phyloP scores from a whole-genome alignment of 1,284 basidiomycete species.

The Papiliotrema laurentii region DNA sequence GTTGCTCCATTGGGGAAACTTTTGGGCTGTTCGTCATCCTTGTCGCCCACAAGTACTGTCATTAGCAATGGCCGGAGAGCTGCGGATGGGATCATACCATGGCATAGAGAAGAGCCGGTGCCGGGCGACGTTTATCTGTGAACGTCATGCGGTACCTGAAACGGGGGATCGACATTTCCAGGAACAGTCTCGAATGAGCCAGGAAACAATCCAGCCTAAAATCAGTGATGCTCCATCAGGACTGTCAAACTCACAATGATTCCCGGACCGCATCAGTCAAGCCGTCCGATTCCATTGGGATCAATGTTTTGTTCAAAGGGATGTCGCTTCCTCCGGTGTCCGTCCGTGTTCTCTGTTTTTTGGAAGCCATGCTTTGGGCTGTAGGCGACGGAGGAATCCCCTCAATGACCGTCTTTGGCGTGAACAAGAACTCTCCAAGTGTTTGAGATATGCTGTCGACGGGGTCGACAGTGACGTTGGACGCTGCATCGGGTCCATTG shows the following conservation, averaged over 20 bases:
- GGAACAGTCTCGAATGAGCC: conserved; percentile 35
- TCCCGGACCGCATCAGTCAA: conserved; percentile 29
- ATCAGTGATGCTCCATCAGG: background rate
- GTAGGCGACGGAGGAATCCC: background rate
- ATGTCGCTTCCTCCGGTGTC: background rate
- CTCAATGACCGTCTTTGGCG: conserved; percentile 11
- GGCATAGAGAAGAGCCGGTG: conserved; percentile 37
- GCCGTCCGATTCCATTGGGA: conserved; percentile 27
- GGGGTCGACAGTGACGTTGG: conserved; percentile 10
- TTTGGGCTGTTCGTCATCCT: conserved; percentile 35
- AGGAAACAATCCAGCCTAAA: conserved; percentile 36
- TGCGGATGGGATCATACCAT: conserved; percentile 31
- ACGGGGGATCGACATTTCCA: conserved; percentile 42
- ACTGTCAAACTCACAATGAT: conserved; percentile 23
- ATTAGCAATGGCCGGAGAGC: background rate
- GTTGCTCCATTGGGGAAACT: conserved; percentile 27
- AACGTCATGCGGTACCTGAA: conserved; percentile 41
- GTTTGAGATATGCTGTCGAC: conserved; percentile 35
- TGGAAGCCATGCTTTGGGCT: conserved; percentile 7
- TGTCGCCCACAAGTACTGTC: conserved; percentile 44
- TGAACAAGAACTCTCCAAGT: conserved; percentile 42
- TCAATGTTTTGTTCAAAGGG: background rate
- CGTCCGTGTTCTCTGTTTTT: conserved; percentile 11
- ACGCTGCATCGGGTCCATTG: background rate
- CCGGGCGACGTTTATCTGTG: conserved; percentile 33